Conservation (phyloP, 2,329 filamentous ascomycete genomes). For the Alternaria consortialis region DNA sequence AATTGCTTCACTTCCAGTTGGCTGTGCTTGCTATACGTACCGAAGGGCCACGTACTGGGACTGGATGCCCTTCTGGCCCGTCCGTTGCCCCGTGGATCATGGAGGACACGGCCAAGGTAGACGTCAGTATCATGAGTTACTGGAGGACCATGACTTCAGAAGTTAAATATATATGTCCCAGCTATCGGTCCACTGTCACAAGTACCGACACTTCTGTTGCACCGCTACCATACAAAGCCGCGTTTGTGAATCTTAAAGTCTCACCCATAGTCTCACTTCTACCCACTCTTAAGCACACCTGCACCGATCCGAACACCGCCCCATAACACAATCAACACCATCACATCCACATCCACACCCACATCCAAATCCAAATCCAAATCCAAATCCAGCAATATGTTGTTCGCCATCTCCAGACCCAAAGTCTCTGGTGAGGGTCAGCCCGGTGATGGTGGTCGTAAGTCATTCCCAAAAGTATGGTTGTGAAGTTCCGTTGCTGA, state of each 20-base stretch:
- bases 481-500: conserved; percentile 8
- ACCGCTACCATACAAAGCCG: conserved; percentile 26
- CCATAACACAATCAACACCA: conserved; percentile 13
- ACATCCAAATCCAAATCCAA: conserved; percentile 15
- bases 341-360: conserved; percentile 10
- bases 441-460: conserved; percentile 35
- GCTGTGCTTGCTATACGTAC: conserved; percentile 36
- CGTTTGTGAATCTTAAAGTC: conserved; percentile 28
- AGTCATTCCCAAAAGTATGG: conserved; percentile 12
- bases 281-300: conserved; percentile 25
- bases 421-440: conserved; percentile 8
- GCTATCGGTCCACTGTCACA: conserved; percentile 31
- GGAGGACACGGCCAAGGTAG: conserved; percentile 29
- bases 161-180: conserved; percentile 33
- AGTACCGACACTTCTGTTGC: conserved; percentile 27
- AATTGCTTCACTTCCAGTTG: conserved; percentile 46
- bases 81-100: conserved; percentile 40
- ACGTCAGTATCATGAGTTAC: conserved; percentile 20
- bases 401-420: conserved; percentile 27
- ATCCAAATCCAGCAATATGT: conserved; percentile 17
- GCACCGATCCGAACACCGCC: conserved; percentile 6
- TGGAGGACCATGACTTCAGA: conserved; percentile 22
- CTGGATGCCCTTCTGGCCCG: conserved; percentile 43
- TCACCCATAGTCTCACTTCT: conserved; percentile 33
- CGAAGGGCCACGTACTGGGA: conserved; percentile 46